Conservation (phyloP, 805 yeast genomes). For the Pichia exigua region DNA sequence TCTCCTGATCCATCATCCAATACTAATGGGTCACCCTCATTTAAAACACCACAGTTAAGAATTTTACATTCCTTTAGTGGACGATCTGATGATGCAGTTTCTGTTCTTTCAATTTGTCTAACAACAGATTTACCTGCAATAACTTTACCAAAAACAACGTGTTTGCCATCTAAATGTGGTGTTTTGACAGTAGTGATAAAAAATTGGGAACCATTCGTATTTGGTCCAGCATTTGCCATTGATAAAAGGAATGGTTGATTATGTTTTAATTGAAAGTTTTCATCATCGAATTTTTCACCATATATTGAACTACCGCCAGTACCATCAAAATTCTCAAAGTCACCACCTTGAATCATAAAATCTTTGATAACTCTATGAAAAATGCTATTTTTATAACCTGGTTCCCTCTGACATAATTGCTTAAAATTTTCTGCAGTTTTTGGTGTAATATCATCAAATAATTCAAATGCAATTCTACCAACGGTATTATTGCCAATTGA, state of each 20-base stretch:
- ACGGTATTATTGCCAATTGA: constrained; percentile 58
- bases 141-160: constrained; percentile 92
- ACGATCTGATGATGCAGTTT: constrained; percentile 58
- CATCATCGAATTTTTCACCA: constrained; percentile 87
- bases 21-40: constrained; percentile 43
- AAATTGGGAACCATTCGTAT: constrained; percentile 94
- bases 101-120: constrained; percentile 64
- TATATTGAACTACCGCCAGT: constrained; percentile 80
- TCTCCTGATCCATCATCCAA: constrained; percentile 81
- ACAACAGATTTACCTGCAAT: constrained; percentile 74
- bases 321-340: constrained; percentile 65
- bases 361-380: constrained; percentile 88
- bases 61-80: constrained; percentile 69
- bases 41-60: constrained; percentile 70
- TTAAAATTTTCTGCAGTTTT: constrained; percentile 86
- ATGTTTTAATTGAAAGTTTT: constrained; percentile 69
- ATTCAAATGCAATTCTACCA: constrained; percentile 76
- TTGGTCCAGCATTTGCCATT: constrained; percentile 96
- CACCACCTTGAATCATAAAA: constrained; percentile 95
- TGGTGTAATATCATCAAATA: constrained; percentile 56
- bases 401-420: constrained; percentile 84
- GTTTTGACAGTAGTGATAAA: constrained; percentile 89
- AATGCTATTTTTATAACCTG: constrained; percentile 76
- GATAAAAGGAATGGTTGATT: constrained; percentile 81
- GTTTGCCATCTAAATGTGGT: constrained; percentile 92